A percentile compares a stretch with the other conserved stretches of the same genome.
These are phyloP conservation scores for Boletus edulis DNA, from an alignment of 768 basidiomycete genomes.

Conservation along the genomic window DNA sequence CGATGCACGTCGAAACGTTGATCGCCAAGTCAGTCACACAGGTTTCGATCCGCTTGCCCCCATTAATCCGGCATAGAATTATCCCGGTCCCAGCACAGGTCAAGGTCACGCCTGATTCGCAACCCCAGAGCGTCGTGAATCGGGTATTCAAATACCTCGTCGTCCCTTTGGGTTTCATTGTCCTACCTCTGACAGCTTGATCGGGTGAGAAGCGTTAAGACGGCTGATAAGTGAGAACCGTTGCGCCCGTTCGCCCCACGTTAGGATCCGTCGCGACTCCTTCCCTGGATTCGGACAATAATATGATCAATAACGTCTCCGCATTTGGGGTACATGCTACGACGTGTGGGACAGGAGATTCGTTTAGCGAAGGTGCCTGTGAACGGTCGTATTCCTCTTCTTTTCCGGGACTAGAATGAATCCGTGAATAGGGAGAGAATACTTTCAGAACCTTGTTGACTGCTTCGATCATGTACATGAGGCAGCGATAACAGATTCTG, in stretches of 20 bases:
- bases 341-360: constrained; percentile 17
- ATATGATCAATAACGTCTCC: constrained; percentile 7
- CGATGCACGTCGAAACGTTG: neutral
- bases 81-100: neutral
- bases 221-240: neutral
- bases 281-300: constrained; percentile 3
- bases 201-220: neutral
- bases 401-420: constrained; percentile 8
- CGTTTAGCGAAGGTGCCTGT: constrained; percentile 21
- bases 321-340: constrained; percentile 6
- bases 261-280: neutral
- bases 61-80: neutral
- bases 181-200: neutral
- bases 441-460: neutral
- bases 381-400: constrained; percentile 7
- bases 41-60: neutral
- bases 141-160: neutral
- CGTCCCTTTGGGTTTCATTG: neutral
- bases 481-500: constrained; percentile 10
- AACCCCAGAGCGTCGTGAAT: neutral
- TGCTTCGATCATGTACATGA: constrained; percentile 13
- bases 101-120: neutral
- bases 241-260: constrained; percentile 10
- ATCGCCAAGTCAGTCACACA: neutral
- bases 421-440: neutral